Conservation (phyloP, 2,329 filamentous ascomycete species). For the Fusarium palustre region DNA sequence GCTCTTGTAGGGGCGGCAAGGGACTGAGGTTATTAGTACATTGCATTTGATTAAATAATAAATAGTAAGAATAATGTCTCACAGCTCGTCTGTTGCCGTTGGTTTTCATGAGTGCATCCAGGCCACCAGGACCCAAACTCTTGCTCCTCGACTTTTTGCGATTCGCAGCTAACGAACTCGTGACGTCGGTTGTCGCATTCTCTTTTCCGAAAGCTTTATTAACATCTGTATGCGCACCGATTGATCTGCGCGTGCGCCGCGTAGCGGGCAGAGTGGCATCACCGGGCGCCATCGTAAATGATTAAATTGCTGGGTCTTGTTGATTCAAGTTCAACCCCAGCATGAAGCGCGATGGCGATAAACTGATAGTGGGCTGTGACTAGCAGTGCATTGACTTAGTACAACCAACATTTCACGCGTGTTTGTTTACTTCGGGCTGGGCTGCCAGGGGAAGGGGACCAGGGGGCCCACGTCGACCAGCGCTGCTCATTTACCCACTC, state of each 20-base stretch:
- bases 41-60: slow-evolving; percentile 1
- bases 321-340: slow-evolving; percentile 31
- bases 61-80: slow-evolving; percentile 47
- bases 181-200: slow-evolving; percentile 78
- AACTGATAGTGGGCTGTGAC: slow-evolving; percentile 41
- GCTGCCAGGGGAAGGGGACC: slow-evolving; percentile 38
- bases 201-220: slow-evolving; percentile 75
- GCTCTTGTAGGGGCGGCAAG: slow-evolving; percentile 64
- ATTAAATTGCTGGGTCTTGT: slow-evolving; percentile 31
- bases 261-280: slow-evolving; percentile 66
- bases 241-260: slow-evolving; percentile 76
- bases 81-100: slow-evolving; percentile 85
- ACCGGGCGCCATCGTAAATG: slow-evolving; percentile 50
- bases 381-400: not conserved
- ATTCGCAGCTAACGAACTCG: slow-evolving; percentile 63
- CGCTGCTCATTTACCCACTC: not conserved
- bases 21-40: slow-evolving; percentile 58
- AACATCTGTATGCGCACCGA: slow-evolving; percentile 67
- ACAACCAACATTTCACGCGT: slow-evolving; percentile 45
- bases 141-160: slow-evolving; percentile 87
- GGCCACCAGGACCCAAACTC: slow-evolving; percentile 91
- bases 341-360: slow-evolving; percentile 40
- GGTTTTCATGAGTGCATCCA: slow-evolving; percentile 82
- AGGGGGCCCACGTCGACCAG: slow-evolving; percentile 38
- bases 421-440: slow-evolving; percentile 55